Base-by-base conservation (phyloP, 2,329 filamentous ascomycete species). In the Aaosphaeria pasadenensis region DNA sequence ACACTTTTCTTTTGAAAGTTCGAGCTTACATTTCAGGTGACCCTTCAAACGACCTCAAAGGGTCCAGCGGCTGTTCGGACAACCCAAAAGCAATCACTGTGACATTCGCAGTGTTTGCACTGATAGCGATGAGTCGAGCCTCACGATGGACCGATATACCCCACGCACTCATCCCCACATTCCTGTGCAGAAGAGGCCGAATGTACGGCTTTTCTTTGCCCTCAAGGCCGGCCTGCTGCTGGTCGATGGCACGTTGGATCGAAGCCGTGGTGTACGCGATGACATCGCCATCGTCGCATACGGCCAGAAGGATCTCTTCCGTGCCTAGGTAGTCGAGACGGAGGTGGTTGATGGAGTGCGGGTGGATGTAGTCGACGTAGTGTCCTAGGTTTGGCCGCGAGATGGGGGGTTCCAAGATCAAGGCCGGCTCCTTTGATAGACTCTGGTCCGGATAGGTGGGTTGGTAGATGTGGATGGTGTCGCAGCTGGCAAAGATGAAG, bases 71-170 rank as follows among this genome's bases (percentile, higher is more conserved):
- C 17, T 24, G 17, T 24, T 24, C 17, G 17, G 74, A 69, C 45
- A 86, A 71, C 0, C 79, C 82, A 57, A 83, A 82, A 11, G 81
- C 80, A 57, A 83, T 81, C 1, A 87, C 74, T 3, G 76, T 79
- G 30, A 88, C 78, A 11, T 73, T 61, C 24, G 76, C 74, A 0
- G 78, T 81, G 64, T 99, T 99, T 0, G 88, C 85, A 58, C 88
- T 89, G 36, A 95, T 86, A 0, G 92, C 94, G 53, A 99, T 87
- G 52, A 96, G 75, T 0, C 91, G 84, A n/a, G 89, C 89, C 53
- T 85, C 75, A 52, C 83, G 79, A 66, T 97, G 92, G 7, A 96
- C 79, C 6, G 90, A 87, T 42, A 96, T 71, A 0, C 92, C 94
- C 94, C 94, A 99, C 2, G 91, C 92, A 50, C 89, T 92, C 28